Conservation (phyloP, 2,329 filamentous ascomycete species). For the Aureobasidium zeae region DNA sequence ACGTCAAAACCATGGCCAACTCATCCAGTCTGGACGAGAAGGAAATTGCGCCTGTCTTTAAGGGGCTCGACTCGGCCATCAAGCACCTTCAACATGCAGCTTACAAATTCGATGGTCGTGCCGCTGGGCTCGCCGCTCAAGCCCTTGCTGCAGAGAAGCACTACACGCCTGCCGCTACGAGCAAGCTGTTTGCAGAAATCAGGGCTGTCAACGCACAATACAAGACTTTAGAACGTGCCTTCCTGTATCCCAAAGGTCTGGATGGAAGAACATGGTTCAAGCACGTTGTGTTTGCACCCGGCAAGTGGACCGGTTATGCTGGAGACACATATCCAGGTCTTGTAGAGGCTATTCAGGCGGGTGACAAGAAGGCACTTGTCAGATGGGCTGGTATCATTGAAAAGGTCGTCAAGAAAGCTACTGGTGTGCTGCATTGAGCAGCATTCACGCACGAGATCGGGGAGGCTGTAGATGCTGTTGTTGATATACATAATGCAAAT, state of each 20-base stretch:
- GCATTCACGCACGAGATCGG: too few species aligned
- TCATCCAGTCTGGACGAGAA: conserved; percentile 14
- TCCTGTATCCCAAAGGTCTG: conserved; percentile 65
- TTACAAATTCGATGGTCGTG: conserved; percentile 42
- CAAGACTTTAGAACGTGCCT: conserved; percentile 72
- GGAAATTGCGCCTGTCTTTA: conserved; percentile 32
- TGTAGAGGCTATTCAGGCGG: conserved; percentile 50
- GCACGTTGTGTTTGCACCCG: conserved; percentile 87
- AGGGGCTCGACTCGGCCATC: conserved; percentile 41
- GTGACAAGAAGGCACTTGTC: conserved; percentile 30
- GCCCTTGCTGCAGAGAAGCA: conserved; percentile 48
- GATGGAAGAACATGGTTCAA: conserved; percentile 85
- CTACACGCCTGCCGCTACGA: conserved; percentile 24
- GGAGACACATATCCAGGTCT: conserved; percentile 60
- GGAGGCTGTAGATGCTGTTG: neutral
- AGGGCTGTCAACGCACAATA: conserved; percentile 67
- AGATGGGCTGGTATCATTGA: conserved; percentile 38
- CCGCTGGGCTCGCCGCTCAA: conserved; percentile 39
- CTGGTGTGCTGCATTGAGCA: conserved; percentile 11
- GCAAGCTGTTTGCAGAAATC: conserved; percentile 33
- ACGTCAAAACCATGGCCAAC: conserved; percentile 27
- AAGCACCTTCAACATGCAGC: conserved; percentile 41
- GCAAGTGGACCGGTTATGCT: conserved; percentile 82
- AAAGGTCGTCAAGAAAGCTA: conserved; percentile 28
- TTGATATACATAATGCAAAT: too few species aligned